A percentile compares a stretch with the other conserved stretches of the same genome.
These are phyloP conservation scores for Picochlorum sp. DNA, from an alignment of 139 green algal species.

Conservation along the genomic window DNA sequence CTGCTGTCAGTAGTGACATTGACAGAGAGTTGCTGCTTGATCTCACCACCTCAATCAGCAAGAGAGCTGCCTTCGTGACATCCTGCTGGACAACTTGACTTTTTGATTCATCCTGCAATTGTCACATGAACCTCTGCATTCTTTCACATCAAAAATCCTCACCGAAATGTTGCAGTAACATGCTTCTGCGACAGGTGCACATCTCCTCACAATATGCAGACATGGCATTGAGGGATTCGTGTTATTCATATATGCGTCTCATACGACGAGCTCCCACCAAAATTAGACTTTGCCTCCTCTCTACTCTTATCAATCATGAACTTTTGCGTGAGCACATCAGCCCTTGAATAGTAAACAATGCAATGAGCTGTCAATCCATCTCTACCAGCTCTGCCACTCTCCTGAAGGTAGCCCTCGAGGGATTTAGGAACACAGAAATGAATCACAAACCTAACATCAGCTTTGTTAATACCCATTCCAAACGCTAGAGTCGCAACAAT, in stretches of 20 bases:
- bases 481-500: conserved; percentile 88
- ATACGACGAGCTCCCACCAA: neutral
- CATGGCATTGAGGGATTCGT: conserved; percentile 73
- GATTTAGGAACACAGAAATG: conserved; percentile 85
- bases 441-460: conserved; percentile 81
- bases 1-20: neutral
- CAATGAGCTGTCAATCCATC: conserved; percentile 61
- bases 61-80: conserved; percentile 31
- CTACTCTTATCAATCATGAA: conserved; percentile 9
- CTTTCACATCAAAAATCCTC: conserved; percentile 59
- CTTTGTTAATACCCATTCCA: conserved; percentile 82
- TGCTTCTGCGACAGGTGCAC: conserved; percentile 62
- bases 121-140: conserved; percentile 67
- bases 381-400: conserved; percentile 72
- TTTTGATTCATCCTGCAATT: conserved; percentile 37
- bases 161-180: conserved; percentile 79
- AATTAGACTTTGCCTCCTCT: neutral
- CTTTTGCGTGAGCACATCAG: conserved; percentile 32
- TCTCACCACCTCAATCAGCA: neutral
- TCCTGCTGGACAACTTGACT: conserved; percentile 32
- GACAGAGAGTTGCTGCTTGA: conserved; percentile 1
- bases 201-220: conserved; percentile 75
- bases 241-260: conserved; percentile 50
- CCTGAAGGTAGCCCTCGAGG: conserved; percentile 80
- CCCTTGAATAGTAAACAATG: conserved; percentile 71